These are phyloP conservation scores for Simplicillium aogashimaense DNA, from an alignment of 2,329 filamentous ascomycete genomes.

Conservation along the genomic window DNA sequence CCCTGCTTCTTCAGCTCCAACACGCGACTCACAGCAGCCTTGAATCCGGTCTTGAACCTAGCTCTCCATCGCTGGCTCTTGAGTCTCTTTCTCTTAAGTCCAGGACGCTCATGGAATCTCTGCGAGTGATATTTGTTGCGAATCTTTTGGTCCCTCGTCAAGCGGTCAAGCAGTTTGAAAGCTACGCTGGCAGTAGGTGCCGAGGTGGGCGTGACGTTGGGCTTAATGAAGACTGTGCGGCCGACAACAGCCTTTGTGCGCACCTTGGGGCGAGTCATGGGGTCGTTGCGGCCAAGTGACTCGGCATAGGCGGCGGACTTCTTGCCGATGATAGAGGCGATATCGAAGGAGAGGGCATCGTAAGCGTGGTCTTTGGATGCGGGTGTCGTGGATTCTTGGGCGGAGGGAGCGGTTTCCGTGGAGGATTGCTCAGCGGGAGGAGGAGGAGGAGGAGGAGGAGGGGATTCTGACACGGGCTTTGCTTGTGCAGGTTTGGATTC, in stretches of 20 bases:
- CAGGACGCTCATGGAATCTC: constrained; percentile 64
- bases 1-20: constrained; percentile 65
- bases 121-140: constrained; percentile 46
- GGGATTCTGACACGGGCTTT: constrained; percentile 6
- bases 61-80: constrained; percentile 57
- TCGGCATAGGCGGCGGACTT: constrained; percentile 14
- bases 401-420: not conserved
- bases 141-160: constrained; percentile 44
- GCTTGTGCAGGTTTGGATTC: constrained; percentile 13
- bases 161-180: constrained; percentile 28
- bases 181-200: constrained; percentile 32
- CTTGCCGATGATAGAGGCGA: constrained; percentile 23
- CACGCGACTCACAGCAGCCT: constrained; percentile 52
- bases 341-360: constrained; percentile 6
- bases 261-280: constrained; percentile 22
- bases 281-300: constrained; percentile 12
- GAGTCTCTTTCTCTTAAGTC: constrained; percentile 69
- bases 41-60: constrained; percentile 62
- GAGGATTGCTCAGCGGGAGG: not conserved
- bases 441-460: constrained; percentile 1
- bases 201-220: constrained; percentile 14
- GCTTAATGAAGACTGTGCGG: constrained; percentile 27
- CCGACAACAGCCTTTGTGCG: constrained; percentile 31
- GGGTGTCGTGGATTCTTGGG: constrained; percentile 1
- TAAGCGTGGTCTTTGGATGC: constrained; percentile 5